Percentiles rank a stretch among this genome's conserved stretches.
These are phyloP conservation scores for Penicillium sp. DNA, from an alignment of 2,329 filamentous ascomycete genomes.

Conservation along the genomic window DNA sequence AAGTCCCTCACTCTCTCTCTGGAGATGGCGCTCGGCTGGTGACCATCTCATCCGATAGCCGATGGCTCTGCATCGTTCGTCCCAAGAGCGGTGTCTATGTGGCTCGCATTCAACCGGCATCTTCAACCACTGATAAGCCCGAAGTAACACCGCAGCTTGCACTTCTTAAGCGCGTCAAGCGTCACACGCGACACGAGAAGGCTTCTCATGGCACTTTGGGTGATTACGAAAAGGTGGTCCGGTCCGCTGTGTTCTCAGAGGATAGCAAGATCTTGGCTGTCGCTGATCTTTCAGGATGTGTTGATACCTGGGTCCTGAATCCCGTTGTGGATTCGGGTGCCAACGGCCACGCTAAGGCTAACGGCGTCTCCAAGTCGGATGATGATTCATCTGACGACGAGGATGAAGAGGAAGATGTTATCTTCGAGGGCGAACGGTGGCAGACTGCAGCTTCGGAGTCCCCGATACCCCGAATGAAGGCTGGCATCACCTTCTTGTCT, in stretches of 20 bases:
- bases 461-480: conserved; percentile 71
- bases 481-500: conserved; percentile 69
- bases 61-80: conserved; percentile 59
- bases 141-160: conserved; percentile 52
- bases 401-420: conserved; percentile 52
- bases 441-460: conserved; percentile 72
- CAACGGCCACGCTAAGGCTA: conserved; percentile 44
- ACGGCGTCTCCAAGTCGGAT: conserved; percentile 55
- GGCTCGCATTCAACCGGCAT: conserved; percentile 52
- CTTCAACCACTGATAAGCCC: conserved; percentile 52
- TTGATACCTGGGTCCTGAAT: conserved; percentile 84
- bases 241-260: conserved; percentile 75
- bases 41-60: conserved; percentile 54
- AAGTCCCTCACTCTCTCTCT: conserved; percentile 64
- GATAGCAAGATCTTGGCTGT: conserved; percentile 80
- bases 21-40: conserved; percentile 71
- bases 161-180: conserved; percentile 47
- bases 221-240: conserved; percentile 77
- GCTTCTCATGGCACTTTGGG: conserved; percentile 70
- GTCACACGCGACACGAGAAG: conserved; percentile 50
- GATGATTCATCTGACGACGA: conserved; percentile 58
- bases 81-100: conserved; percentile 65
- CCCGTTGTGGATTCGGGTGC: conserved; percentile 53
- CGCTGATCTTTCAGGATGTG: conserved; percentile 80
- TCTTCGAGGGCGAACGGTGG: conserved; percentile 72